Conservation (phyloP, 371 early-diverging fungal genomes). For the Coemansia linderi region DNA sequence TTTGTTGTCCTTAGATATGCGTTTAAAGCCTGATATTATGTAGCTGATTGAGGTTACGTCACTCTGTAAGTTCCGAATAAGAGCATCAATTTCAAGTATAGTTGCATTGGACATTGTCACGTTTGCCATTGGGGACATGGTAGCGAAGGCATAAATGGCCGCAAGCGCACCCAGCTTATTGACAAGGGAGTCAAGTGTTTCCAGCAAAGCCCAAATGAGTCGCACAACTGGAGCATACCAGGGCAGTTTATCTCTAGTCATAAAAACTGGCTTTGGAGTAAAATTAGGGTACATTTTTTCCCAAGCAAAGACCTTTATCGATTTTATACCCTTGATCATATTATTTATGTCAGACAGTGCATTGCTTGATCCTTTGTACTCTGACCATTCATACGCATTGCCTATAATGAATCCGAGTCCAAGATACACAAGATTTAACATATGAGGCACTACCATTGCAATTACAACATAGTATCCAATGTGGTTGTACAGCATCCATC, state of each 20-base stretch:
- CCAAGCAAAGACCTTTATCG: constrained; percentile 21
- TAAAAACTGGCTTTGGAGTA: neutral
- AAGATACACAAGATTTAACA: neutral
- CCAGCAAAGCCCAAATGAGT: neutral
- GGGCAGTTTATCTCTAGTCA: neutral
- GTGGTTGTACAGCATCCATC: neutral
- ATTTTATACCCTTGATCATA: constrained; percentile 7
- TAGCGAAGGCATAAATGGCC: constrained; percentile 1
- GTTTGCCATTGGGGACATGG: neutral
- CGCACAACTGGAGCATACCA: constrained; percentile 6
- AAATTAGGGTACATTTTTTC: constrained; percentile 11
- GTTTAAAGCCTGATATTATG: neutral
- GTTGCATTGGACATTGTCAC: neutral
- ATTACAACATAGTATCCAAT: neutral
- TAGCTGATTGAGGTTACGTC: neutral
- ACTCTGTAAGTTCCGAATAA: neutral
- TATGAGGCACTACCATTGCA: neutral
- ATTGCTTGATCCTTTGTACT: neutral
- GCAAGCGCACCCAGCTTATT: neutral
- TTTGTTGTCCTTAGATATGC: neutral
- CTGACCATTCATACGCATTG: too few species aligned
- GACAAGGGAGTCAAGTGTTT: neutral
- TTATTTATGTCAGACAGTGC: neutral
- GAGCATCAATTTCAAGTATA: neutral
- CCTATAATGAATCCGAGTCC: neutral